Base-by-base conservation (phyloP, 768 basidiomycete species). In the Mycena epipterygia region DNA sequence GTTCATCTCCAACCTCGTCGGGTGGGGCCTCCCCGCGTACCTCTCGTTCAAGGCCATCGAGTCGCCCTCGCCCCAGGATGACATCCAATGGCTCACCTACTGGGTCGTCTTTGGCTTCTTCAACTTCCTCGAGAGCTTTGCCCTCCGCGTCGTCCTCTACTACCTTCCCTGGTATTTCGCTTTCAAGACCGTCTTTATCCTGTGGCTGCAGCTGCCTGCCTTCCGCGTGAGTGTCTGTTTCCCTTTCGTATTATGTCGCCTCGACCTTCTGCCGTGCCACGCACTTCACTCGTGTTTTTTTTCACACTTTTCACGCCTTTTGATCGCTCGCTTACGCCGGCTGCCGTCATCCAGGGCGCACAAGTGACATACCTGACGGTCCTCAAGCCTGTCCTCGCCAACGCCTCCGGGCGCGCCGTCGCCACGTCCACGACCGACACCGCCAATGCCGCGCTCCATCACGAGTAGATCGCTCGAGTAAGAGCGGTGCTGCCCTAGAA, bases 21-120 rank as follows among this genome's bases (percentile, higher is more conserved):
- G 97, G 59, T 99, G 94, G 93, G 94, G 85, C 35, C 87, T 99
- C 76, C 98, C 98, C 32, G 96, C 96, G 7, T 99, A 95, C 81
- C 90, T 98, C 81, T 98, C 96, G 59, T 90, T 98, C 86, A 93
- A 93, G 83, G 97, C 98, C 32, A 90, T 99, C 78, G 97, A 99
- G 82, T 82, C 88, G 6, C 94, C 95, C n/a, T 86, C 89, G 3
- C 86, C 91, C 68, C 87, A 91, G 74, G 95, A 97, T 74, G 94
- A 97, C 82, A 86, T 93, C 76, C 96, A 98, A 83, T 98, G 96
- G 96, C 88, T 98, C 78, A 97, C 97, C 3, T 99, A 99, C 87
- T 99, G 97, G 97, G 88, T 95, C 78, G 89, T 97, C 62, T 97
- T 98, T 75, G 96, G 95, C 63, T 93, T 91, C 82, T 92, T 98